Conservation (phyloP, 2,329 filamentous ascomycete genomes). For the Fusarium armeniacum region DNA sequence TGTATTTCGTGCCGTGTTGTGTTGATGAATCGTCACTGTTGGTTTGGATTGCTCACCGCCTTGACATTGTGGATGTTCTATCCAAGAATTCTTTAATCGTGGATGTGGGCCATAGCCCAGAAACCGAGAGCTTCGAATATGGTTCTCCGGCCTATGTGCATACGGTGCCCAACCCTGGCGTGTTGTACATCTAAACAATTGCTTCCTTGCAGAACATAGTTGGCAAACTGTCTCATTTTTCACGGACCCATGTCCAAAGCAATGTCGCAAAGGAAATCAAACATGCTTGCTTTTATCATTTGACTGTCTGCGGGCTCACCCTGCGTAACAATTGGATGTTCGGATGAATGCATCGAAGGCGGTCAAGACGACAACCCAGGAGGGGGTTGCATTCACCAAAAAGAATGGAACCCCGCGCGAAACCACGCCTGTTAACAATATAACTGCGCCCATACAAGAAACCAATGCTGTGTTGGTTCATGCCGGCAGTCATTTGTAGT, state of each 20-base stretch:
- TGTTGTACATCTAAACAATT: slow-evolving; percentile 34
- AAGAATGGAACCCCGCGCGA: slow-evolving; percentile 25
- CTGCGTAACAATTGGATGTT: slow-evolving; percentile 44
- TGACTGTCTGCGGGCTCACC: slow-evolving; percentile 40
- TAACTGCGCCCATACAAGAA: neutral
- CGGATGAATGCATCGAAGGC: slow-evolving; percentile 44
- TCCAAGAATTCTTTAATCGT: slow-evolving; percentile 18
- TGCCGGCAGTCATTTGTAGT: slow-evolving; percentile 31
- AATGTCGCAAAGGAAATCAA: slow-evolving; percentile 47
- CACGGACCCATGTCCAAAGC: slow-evolving; percentile 44
- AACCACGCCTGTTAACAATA: slow-evolving; percentile 17
- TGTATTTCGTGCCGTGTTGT: slow-evolving; percentile 10
- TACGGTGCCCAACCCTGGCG: slow-evolving; percentile 36
- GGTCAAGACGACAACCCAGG: slow-evolving; percentile 41
- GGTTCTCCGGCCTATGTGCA: slow-evolving; percentile 27
- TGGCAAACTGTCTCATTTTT: slow-evolving; percentile 40
- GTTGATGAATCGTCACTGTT: slow-evolving; percentile 3
- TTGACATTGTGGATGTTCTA: slow-evolving; percentile 21
- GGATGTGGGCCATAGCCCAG: slow-evolving; percentile 31
- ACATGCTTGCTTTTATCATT: slow-evolving; percentile 42
- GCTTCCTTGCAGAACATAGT: slow-evolving; percentile 48
- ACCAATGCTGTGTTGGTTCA: slow-evolving; percentile 21
- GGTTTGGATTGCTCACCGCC: slow-evolving; percentile 22
- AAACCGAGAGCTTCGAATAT: slow-evolving; percentile 39
- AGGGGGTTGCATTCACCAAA: slow-evolving; percentile 45